phyloP scores from a whole-genome alignment of 2,329 filamentous ascomycete species.

The Diaporthe destruens region DNA sequence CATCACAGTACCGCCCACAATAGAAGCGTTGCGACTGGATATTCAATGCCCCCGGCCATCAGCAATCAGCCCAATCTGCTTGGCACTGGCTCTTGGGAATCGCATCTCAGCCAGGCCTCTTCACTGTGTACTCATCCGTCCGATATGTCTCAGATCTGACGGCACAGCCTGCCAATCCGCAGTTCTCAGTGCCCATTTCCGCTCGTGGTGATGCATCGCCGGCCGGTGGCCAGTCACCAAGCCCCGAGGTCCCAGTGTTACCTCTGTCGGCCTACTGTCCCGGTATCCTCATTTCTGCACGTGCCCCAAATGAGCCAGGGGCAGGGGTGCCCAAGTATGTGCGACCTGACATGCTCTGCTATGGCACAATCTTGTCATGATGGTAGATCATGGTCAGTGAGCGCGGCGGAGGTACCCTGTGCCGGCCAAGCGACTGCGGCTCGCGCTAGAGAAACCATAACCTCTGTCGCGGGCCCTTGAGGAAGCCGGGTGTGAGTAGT shows the following conservation, averaged over 20 bases:
- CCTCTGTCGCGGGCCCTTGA: neutral
- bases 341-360: neutral
- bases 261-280: slow-evolving; percentile 16
- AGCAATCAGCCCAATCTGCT: slow-evolving; percentile 3
- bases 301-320: neutral
- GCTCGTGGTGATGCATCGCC: neutral
- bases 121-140: neutral
- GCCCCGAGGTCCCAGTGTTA: neutral
- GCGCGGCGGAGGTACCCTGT: neutral
- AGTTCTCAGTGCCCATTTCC: slow-evolving; percentile 1
- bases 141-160: slow-evolving; percentile 16
- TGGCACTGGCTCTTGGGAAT: neutral
- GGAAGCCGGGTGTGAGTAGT: neutral
- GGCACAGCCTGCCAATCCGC: neutral
- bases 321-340: neutral
- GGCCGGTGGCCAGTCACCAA: slow-evolving; percentile 1
- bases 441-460: neutral
- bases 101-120: neutral
- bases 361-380: neutral
- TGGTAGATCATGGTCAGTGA: neutral
- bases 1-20: too few species aligned
- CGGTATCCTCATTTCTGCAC: slow-evolving; percentile 10
- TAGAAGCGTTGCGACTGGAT: neutral
- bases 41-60: neutral
- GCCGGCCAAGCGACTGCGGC: neutral